Conservation (phyloP, 176 grass and related monocot species). For the Hordeum vulgare region MorexV3_pseudomolecules_assembly NC_058522.1:77549653-77550152, state of each 20-base stretch:
- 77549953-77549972: not conserved
- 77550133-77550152: not conserved
- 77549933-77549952: not conserved
- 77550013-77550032: not conserved
- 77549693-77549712: conserved; percentile 97
- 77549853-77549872: conserved; percentile 87
- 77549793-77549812: conserved; percentile 97
- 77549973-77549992: not conserved
- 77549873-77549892: conserved; percentile 95
- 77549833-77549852: conserved; percentile 93
- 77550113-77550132: not conserved
- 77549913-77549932: not conserved
- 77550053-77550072: not conserved
- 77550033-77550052: not conserved
- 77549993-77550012: not conserved
- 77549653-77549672: not conserved
- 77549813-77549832: conserved; percentile 83
- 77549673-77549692: conserved; percentile 51
- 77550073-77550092: not conserved
- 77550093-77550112: not conserved
- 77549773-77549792: conserved; percentile 76
- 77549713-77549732: conserved; percentile 99
- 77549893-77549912: conserved; percentile 57
- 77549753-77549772: conserved; percentile 88
- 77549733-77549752: conserved; percentile 84